Evolutionary conservation across 1,139 yeast genomes (phyloP).

Genomic region (Lodderomyces elongisporus): DNA sequence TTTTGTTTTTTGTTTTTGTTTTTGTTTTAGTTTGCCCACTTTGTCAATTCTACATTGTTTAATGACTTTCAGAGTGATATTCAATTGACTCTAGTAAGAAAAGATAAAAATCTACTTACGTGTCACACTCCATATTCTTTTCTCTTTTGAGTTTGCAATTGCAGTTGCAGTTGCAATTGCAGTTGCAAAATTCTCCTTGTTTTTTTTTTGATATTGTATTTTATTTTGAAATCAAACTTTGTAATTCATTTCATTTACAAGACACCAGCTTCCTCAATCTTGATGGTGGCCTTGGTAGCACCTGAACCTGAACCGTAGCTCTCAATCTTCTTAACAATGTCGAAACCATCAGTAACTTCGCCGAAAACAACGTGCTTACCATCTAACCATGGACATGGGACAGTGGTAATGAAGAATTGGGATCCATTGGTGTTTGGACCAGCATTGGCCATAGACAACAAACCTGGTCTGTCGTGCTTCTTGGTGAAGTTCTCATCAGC

Average conservation of each 20-base stretch:
- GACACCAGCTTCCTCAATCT: constrained; percentile 83
- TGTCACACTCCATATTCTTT: too few species aligned
- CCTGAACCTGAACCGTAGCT: constrained; percentile 80
- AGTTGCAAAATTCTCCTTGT: neutral
- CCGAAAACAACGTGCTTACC: constrained; percentile 99
- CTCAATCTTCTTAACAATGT: constrained; percentile 90
- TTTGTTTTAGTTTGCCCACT: too few species aligned
- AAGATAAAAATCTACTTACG: too few species aligned
- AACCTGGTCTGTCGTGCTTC: constrained; percentile 89
- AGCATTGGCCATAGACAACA: constrained; percentile 98
- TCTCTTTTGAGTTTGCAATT: too few species aligned
- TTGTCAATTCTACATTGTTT: too few species aligned
- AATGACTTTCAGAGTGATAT: too few species aligned
- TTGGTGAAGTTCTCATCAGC: constrained; percentile 90
- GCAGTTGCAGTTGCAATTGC: too few species aligned
- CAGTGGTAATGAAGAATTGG: constrained; percentile 98
- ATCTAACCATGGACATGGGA: constrained; percentile 93
- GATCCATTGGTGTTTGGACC: constrained; percentile 99
- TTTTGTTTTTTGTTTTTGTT: too few species aligned
- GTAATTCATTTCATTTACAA: constrained; percentile 33
- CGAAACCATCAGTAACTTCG: constrained; percentile 88
- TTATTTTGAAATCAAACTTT: neutral
- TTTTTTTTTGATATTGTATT: too few species aligned
- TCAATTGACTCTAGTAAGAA: too few species aligned
- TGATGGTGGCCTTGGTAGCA: constrained; percentile 70